Evolutionary conservation across 2,329 filamentous ascomycete species (phyloP), one percentile per base, ranked within the genome.

Genomic region (Westerdykella aurantiaca): DNA sequence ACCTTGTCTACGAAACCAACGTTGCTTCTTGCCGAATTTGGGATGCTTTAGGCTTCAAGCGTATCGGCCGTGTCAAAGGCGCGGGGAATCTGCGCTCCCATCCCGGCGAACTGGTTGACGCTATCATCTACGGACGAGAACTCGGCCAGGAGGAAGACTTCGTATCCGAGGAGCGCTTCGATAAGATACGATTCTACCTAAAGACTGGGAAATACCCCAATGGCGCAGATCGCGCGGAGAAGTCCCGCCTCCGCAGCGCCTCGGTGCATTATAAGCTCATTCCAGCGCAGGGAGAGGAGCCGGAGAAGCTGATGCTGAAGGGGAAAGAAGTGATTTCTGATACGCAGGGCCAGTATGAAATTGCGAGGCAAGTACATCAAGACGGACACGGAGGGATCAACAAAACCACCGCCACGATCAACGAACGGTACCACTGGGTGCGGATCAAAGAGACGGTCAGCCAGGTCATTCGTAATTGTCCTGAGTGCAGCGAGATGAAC

Each of bases 161-260:
- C 65, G 85, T 91, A 58, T 90, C 85, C 68, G 90, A 96, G 74
- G 90, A 96, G 72, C 87, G 93, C 56, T 97, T 97, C 75, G 91
- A 96, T 75, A 96, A 96, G 76, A 97, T 97, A 66, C 86, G 90
- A 62, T 97, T 87, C 75, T 97, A 97, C 70, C 82, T 97, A 63
- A 94, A 95, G 71, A 88, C 90, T 67, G 85, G 85, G 62, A 88
- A 90, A 68, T 97, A 98, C 68, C 93, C 93, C 47, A 83, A 85
- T 58, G 91, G 90, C 50, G 90, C 91, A 63, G 89, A 96, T 74
- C 82, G 91, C 46, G 90, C 90, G 45, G 93, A 97, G 70, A 97
- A 97, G 79, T 91, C 85, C 71, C 86, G 91, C 57, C 81, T 98
- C 44, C 82, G 93, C 57, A 95, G 87, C 69, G 90, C 91, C 38